A percentile compares a stretch with the other conserved stretches of the same genome.
Evolutionary conservation across 192 early-diverging fungal genomes (phyloP).

Genomic region (Coemansia sp.): DNA sequence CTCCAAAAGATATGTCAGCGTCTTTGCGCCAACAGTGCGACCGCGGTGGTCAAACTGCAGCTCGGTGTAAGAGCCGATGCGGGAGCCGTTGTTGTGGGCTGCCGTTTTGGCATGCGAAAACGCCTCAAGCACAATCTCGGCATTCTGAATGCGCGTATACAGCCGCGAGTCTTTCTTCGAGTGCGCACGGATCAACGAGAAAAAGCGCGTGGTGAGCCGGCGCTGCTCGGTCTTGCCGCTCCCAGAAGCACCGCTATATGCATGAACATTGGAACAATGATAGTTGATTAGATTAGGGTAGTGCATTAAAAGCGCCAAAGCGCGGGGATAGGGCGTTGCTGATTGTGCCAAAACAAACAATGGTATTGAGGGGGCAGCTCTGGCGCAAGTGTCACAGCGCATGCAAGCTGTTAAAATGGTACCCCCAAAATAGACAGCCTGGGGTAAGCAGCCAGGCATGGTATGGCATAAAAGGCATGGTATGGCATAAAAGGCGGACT

Average conservation of each 20-base stretch:
- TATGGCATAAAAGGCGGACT: conserved; percentile 12
- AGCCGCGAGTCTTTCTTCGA: conserved; percentile 70
- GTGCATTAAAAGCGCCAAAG: not conserved
- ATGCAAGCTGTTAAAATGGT: not conserved
- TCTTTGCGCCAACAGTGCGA: conserved; percentile 80
- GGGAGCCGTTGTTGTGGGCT: conserved; percentile 76
- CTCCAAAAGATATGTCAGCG: conserved; percentile 85
- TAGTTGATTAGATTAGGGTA: not conserved
- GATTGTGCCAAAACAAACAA: conserved; percentile 7
- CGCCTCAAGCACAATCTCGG: conserved; percentile 75
- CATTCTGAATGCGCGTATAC: conserved; percentile 64
- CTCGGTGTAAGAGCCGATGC: conserved; percentile 80
- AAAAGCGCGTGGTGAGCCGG: conserved; percentile 60
- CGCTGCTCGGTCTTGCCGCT: conserved; percentile 84
- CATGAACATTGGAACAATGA: not conserved
- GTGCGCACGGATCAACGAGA: conserved; percentile 66
- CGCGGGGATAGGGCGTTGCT: not conserved
- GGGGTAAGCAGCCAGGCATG: not conserved
- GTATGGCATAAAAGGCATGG: not conserved
- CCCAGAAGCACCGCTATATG: conserved; percentile 77
- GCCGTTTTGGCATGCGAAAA: conserved; percentile 84
- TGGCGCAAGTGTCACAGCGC: not conserved
- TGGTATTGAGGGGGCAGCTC: not conserved
- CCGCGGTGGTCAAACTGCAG: conserved; percentile 88
- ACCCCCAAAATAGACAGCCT: conserved; percentile 1